Percentiles rank a stretch among this genome's conserved stretches.
These are phyloP conservation scores for Verticillium longisporum DNA, from an alignment of 2,329 filamentous ascomycete species.

Conservation along the genomic window DNA sequence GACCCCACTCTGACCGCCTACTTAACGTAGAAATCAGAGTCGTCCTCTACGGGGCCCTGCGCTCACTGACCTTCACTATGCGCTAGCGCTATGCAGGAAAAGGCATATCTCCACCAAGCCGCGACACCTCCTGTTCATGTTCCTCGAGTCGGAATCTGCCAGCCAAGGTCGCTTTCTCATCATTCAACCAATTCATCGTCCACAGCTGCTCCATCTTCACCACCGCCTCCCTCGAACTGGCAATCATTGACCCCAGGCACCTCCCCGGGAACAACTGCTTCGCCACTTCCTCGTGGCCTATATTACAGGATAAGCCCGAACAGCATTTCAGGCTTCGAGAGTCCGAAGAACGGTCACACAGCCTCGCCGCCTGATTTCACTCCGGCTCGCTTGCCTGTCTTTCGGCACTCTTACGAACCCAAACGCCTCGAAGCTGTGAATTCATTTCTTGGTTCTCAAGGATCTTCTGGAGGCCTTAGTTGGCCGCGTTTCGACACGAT, in stretches of 20 bases:
- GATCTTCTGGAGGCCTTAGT: not conserved
- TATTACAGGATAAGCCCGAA: not conserved
- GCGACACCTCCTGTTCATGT: not conserved
- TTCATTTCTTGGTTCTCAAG: not conserved
- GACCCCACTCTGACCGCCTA: constrained; percentile 2
- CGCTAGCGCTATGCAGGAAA: not conserved
- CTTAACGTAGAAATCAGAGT: not conserved
- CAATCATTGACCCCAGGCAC: not conserved
- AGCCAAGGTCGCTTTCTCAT: not conserved
- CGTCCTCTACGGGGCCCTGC: not conserved
- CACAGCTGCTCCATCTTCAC: not conserved
- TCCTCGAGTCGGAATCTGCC: not conserved
- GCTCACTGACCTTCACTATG: not conserved
- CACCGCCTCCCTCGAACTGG: not conserved
- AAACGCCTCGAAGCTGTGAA: not conserved
- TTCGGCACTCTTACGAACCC: not conserved
- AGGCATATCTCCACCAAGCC: not conserved
- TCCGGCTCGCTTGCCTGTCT: not conserved
- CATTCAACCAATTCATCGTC: not conserved
- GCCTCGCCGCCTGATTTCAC: not conserved
- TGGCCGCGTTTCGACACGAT: not conserved
- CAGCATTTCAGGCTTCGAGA: not conserved
- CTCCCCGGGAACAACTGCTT: not conserved
- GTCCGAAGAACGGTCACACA: not conserved
- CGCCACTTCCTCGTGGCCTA: not conserved